Conservation (phyloP, 805 yeast genomes). For the Schwanniomyces yamadae region DNA sequence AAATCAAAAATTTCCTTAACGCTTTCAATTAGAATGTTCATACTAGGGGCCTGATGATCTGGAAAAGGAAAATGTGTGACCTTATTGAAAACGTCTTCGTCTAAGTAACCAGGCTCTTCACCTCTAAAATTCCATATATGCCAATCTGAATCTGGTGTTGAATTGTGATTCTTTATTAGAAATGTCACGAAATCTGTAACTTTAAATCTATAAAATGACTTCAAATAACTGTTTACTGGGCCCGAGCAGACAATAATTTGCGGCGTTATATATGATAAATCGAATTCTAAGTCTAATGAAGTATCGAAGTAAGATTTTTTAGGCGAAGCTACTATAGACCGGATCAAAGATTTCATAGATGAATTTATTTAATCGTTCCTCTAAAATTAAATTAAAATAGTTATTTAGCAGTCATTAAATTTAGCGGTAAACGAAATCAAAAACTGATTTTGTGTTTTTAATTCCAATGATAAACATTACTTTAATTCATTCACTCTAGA, state of each 20-base stretch:
- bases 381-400: no score
- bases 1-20: slow-evolving; percentile 47
- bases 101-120: slow-evolving; percentile 46
- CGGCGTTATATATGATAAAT: slow-evolving; percentile 65
- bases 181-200: slow-evolving; percentile 50
- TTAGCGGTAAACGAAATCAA: no score
- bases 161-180: slow-evolving; percentile 46
- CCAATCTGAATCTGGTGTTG: slow-evolving; percentile 61
- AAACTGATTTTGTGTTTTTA: no score
- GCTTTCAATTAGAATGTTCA: slow-evolving; percentile 46
- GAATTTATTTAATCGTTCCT: no score
- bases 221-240: slow-evolving; percentile 53
- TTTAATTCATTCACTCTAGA: no score
- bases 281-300: slow-evolving; percentile 39
- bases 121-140: slow-evolving; percentile 68
- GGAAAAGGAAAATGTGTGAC: slow-evolving; percentile 56
- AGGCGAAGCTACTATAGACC: slow-evolving; percentile 15
- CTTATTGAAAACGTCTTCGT: slow-evolving; percentile 33
- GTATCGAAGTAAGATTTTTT: slow-evolving; percentile 13
- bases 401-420: no score
- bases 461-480: no score
- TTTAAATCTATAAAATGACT: slow-evolving; percentile 51
- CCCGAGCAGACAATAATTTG: slow-evolving; percentile 72
- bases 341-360: slow-evolving; percentile 14
- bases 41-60: slow-evolving; percentile 78